These are phyloP conservation scores for Pseudognaphalium luteoalbum DNA, from an alignment of 129 eudicot genomes.

Conservation along the genomic window DNA sequence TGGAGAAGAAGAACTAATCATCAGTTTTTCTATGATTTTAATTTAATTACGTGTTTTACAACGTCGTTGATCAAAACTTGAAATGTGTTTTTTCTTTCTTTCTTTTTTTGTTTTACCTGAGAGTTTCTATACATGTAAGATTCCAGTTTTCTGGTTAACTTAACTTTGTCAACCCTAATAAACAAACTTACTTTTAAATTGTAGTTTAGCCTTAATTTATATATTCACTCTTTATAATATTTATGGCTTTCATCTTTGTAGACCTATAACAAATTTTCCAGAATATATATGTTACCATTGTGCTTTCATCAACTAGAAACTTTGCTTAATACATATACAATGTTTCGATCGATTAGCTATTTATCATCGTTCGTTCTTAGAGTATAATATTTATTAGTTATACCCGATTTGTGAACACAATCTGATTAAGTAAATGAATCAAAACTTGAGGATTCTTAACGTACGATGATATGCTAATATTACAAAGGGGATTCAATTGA, in stretches of 20 bases:
- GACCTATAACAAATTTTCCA: background rate
- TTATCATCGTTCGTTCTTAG: background rate
- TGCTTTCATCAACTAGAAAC: background rate
- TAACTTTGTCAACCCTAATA: background rate
- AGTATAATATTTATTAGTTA: background rate
- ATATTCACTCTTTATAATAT: background rate
- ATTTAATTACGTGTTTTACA: too few species aligned
- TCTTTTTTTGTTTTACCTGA: background rate
- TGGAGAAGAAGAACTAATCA: slow-evolving; percentile 36
- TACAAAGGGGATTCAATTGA: background rate
- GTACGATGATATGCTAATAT: background rate
- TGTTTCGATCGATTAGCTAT: background rate
- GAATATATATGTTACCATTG: background rate
- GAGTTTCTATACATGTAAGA: slow-evolving; percentile 4
- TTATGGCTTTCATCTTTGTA: too few species aligned
- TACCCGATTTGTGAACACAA: background rate
- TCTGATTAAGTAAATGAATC: background rate
- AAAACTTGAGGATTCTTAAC: background rate
- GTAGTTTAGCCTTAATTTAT: background rate
- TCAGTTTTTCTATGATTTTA: background rate
- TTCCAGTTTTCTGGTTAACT: background rate
- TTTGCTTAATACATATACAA: background rate
- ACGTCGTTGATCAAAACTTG: background rate
- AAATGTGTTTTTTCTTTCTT: background rate
- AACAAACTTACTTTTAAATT: background rate